A percentile compares a stretch with the other conserved stretches of the same genome.
These are phyloP conservation scores for Paspalum vaginatum DNA, from an alignment of 176 grass and related monocot species.

Conservation along the genomic window DNA sequence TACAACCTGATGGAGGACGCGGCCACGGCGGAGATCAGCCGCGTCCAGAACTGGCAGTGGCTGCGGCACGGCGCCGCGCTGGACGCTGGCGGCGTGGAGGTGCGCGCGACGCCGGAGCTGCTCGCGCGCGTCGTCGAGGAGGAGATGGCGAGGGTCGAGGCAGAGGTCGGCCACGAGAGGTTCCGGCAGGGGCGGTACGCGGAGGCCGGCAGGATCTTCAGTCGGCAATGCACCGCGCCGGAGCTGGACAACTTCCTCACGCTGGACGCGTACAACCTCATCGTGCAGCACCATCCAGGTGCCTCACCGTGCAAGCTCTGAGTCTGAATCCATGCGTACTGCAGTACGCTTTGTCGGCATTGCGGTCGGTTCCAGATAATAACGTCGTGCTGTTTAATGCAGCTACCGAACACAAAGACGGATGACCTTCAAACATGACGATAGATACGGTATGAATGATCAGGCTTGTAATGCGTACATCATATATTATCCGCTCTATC, in stretches of 20 bases:
- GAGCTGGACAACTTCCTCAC: conserved; percentile 94
- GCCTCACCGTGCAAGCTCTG: conserved; percentile 58
- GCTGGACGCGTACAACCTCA: conserved; percentile 78
- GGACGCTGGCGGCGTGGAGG: conserved; percentile 53
- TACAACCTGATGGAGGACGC: conserved; percentile 99
- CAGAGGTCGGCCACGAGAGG: conserved; percentile 60
- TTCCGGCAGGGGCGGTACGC: conserved; percentile 58
- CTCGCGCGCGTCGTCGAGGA: conserved; percentile 77
- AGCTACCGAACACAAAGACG: neutral
- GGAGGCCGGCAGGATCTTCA: conserved; percentile 72
- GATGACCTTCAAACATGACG: neutral
- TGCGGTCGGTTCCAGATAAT: neutral
- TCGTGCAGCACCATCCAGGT: conserved; percentile 72
- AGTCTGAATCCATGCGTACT: neutral
- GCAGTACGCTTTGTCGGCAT: neutral
- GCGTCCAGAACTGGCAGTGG: conserved; percentile 99
- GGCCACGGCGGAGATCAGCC: conserved; percentile 93
- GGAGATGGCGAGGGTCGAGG: conserved; percentile 75
- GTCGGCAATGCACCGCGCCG: conserved; percentile 63
- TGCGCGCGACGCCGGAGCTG: conserved; percentile 64
- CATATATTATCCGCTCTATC: neutral
- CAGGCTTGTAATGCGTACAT: neutral
- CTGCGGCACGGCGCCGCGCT: conserved; percentile 56
- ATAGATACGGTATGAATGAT: neutral
- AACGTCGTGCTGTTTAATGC: conserved; percentile 3